Evolutionary conservation across 495 filamentous ascomycete species (phyloP), one percentile per base, ranked within the genome.

Genomic region (Neurospora pannonica): DNA sequence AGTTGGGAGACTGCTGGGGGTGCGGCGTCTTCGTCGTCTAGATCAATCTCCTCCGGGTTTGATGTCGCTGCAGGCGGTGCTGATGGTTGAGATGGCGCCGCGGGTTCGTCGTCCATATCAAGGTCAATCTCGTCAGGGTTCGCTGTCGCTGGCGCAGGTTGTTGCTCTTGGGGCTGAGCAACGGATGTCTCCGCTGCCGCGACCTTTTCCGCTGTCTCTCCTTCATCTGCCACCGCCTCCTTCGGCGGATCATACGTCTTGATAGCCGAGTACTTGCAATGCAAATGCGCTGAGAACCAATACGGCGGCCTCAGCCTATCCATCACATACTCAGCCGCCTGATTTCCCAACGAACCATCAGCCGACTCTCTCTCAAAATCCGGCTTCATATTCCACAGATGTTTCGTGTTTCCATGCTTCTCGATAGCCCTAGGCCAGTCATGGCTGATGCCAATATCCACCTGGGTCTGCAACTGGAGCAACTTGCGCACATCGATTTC

Each of bases 251-350:
- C 84, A 80, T 96, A 92, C 0, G 87, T 82, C 74, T 96, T 89
- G 3, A 90, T 78, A 10, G 95, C 95, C 3, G 90, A 80, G 77
- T 91, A 98, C 78, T 94, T 94, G 80, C 91, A 90, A 82, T 99
- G 96, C 79, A 98, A 75, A 81, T 99, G 96, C 2, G 94, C 96
- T 10, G 94, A 93, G 81, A 98, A 97, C 96, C 96, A 99, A 79
- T 94, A 92, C 0, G 87, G 83, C 4, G 96, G 96, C 39, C 93
- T 86, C 43, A 98, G 83, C 38, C 93, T 87, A 78, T 96, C 90
- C 78, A 98, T 87, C 7, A 97, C 90, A 62, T 92, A 88, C 75
- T 86, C 87, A 0, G 94, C 95, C 0, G 96, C 94, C 6, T 85
- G 81, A 74, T 88, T 98, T 1, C 96, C 96, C 7, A 99, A 83